These are phyloP conservation scores for Colletotrichum chlorophyti DNA, from an alignment of 2,329 filamentous ascomycete species.

Conservation along the genomic window DNA sequence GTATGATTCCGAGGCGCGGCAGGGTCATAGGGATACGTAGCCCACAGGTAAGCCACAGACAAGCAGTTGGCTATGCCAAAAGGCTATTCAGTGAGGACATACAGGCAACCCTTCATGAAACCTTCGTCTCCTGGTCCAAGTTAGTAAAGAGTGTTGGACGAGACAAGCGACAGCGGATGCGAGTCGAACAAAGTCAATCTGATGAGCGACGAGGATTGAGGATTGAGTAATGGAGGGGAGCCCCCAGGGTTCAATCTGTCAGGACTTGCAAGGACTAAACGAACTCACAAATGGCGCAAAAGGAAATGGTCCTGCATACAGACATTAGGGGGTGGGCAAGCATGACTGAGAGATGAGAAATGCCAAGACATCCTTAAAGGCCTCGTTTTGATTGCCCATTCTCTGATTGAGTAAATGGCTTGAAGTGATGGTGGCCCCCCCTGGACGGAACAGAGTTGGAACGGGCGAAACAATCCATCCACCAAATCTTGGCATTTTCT, in stretches of 20 bases:
- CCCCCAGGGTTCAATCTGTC: too few species aligned
- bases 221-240: conserved; percentile 6
- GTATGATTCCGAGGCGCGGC: conserved; percentile 7
- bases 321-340: conserved; percentile 14
- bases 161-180: conserved; percentile 1
- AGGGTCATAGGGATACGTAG: background rate
- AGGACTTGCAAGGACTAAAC: conserved; percentile 10
- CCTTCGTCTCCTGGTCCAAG: conserved; percentile 15
- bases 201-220: conserved; percentile 15
- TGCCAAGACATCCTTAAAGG: conserved; percentile 21
- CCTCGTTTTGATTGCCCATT: conserved; percentile 20
- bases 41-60: background rate
- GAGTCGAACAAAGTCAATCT: conserved; percentile 10
- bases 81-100: too few species aligned
- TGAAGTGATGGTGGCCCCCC: background rate
- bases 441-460: conserved; percentile 15
- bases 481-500: conserved; percentile 23
- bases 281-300: conserved; percentile 24
- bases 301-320: too few species aligned
- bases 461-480: conserved; percentile 24
- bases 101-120: conserved; percentile 7
- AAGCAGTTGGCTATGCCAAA: too few species aligned
- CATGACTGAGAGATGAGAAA: conserved; percentile 5
- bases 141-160: conserved; percentile 10
- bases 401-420: background rate